A percentile compares a stretch with the other conserved stretches of the same genome.
Evolutionary conservation across 768 basidiomycete species (phyloP).

Genomic region (Amanita polypyramis): DNA sequence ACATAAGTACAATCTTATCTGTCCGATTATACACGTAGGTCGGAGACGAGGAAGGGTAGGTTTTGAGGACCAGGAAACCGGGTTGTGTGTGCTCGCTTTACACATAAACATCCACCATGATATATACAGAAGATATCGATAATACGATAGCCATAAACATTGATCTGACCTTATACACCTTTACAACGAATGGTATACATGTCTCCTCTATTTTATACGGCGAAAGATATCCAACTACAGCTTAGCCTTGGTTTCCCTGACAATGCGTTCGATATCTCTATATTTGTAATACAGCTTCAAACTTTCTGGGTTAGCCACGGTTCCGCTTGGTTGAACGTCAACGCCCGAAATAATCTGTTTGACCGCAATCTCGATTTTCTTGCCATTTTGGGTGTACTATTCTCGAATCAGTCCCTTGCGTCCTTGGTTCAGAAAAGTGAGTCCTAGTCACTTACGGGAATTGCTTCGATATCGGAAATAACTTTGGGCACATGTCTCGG

Average conservation of each 20-base stretch:
- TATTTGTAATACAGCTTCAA: slow-evolving; percentile 41
- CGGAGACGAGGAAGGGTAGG: too few species aligned
- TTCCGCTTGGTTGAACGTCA: slow-evolving; percentile 26
- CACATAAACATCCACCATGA: too few species aligned
- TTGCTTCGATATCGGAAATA: slow-evolving; percentile 52
- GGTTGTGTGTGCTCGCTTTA: too few species aligned
- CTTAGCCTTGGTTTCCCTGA: slow-evolving; percentile 3
- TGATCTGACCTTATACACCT: too few species aligned
- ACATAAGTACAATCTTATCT: too few species aligned
- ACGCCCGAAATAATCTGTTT: slow-evolving; percentile 5
- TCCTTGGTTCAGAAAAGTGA: slow-evolving; percentile 31
- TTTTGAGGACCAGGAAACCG: too few species aligned
- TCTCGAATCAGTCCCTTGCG: slow-evolving; percentile 21
- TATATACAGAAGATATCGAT: too few species aligned
- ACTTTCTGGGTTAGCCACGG: slow-evolving; percentile 6
- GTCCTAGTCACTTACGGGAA: slow-evolving; percentile 42
- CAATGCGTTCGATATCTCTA: slow-evolving; percentile 41
- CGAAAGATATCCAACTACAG: neutral
- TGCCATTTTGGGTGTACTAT: slow-evolving; percentile 68
- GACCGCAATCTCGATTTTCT: slow-evolving; percentile 66
- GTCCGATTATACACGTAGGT: too few species aligned
- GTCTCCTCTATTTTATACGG: too few species aligned
- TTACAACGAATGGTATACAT: too few species aligned
- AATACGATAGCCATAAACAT: too few species aligned
- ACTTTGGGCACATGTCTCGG: slow-evolving; percentile 67